phyloP scores from a whole-genome alignment of 257 asterid species.

The Nicotiana attenuata region DNA sequence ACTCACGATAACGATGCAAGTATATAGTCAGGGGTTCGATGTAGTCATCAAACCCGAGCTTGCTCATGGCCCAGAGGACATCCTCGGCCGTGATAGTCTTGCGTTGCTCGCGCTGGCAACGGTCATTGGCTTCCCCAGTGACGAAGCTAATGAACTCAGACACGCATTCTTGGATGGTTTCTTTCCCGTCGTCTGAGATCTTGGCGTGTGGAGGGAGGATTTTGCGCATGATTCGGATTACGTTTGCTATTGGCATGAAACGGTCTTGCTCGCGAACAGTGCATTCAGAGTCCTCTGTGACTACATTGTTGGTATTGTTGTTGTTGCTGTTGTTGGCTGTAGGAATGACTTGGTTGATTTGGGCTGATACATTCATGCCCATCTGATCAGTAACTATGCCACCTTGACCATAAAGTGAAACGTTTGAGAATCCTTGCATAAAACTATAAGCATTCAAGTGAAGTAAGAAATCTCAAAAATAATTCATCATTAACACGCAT shows the following conservation, averaged over 20 bases:
- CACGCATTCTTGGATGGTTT: conserved; percentile 86
- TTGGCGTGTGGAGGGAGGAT: conserved; percentile 77
- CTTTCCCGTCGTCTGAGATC: conserved; percentile 88
- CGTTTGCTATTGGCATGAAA: conserved; percentile 91
- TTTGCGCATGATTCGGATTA: conserved; percentile 79
- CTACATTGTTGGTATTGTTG: background rate
- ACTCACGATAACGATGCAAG: conserved; percentile 68
- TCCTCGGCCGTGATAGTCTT: conserved; percentile 95
- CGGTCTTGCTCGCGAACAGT: conserved; percentile 84
- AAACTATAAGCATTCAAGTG: background rate
- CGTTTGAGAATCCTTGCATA: background rate
- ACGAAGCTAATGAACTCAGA: conserved; percentile 84
- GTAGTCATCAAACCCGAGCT: conserved; percentile 83
- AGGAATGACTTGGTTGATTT: conserved; percentile 21
- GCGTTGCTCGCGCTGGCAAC: conserved; percentile 90
- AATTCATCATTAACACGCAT: background rate
- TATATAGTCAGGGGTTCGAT: conserved; percentile 69
- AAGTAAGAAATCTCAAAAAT: too few relatives aligned
- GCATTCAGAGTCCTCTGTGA: conserved; percentile 42
- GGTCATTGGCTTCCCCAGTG: conserved; percentile 88
- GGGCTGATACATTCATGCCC: conserved; percentile 36
- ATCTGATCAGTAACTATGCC: conserved; percentile 30
- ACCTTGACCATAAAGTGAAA: background rate
- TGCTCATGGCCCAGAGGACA: conserved; percentile 95
- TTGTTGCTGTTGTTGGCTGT: background rate